phyloP scores from a whole-genome alignment of 1,284 basidiomycete genomes.

The Moesziomyces sp. region DNA sequence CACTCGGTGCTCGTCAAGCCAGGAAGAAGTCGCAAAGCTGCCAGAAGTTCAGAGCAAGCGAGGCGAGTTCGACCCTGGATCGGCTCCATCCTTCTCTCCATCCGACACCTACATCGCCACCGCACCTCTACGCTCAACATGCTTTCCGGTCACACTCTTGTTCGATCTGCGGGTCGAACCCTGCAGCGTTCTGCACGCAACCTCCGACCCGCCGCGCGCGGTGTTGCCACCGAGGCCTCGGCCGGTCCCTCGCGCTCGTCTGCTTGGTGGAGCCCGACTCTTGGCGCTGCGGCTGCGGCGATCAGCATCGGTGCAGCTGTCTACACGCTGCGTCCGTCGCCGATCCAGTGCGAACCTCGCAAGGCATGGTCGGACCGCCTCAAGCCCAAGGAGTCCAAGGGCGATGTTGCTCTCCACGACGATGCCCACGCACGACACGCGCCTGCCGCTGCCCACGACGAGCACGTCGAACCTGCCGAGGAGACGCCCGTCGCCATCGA shows the following conservation, averaged over 20 bases:
- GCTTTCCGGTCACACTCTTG: slow-evolving; percentile 16
- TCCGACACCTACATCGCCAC: neutral
- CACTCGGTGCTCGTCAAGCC: neutral
- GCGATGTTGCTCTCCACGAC: slow-evolving; percentile 36
- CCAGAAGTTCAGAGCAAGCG: neutral
- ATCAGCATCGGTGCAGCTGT: slow-evolving; percentile 21
- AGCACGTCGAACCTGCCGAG: slow-evolving; percentile 24
- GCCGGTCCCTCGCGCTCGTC: slow-evolving; percentile 23
- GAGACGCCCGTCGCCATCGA: slow-evolving; percentile 49
- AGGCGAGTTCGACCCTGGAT: neutral
- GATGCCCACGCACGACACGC: slow-evolving; percentile 26
- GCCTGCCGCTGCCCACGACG: slow-evolving; percentile 15
- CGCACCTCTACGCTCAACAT: slow-evolving; percentile 3
- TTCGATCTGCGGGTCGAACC: slow-evolving; percentile 26
- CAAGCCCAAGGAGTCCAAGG: slow-evolving; percentile 39
- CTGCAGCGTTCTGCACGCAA: slow-evolving; percentile 25
- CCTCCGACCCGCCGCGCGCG: slow-evolving; percentile 13
- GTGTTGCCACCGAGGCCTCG: slow-evolving; percentile 29
- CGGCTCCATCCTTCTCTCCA: neutral
- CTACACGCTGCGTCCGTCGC: slow-evolving; percentile 15
- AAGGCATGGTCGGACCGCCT: slow-evolving; percentile 32
- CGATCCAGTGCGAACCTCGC: slow-evolving; percentile 35
- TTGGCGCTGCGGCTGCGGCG: slow-evolving; percentile 14
- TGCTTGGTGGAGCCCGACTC: slow-evolving; percentile 15
- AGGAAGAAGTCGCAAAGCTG: neutral